Evolutionary conservation across 441 rosid genomes (phyloP).

Genomic region (Francoa sonchifolia): DNA sequence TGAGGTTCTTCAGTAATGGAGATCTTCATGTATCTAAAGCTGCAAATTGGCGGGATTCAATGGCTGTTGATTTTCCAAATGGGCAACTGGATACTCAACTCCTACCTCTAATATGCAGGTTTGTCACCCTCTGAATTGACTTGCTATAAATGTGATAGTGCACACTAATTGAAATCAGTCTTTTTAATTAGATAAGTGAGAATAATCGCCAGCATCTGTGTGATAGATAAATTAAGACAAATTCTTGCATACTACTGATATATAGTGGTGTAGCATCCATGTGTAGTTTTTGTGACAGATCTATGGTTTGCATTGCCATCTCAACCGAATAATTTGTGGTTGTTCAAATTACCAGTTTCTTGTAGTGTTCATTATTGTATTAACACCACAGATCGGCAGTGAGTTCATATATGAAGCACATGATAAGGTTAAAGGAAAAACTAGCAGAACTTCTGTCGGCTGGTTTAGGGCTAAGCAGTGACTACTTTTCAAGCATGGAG

Average conservation of each 20-base stretch:
- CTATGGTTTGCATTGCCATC: no score
- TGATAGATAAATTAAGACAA: no score
- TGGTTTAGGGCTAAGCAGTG: constrained; percentile 30
- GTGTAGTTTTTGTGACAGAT: no score
- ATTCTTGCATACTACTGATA: no score
- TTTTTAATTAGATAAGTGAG: no score
- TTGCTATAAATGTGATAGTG: neutral
- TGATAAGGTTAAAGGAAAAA: constrained; percentile 18
- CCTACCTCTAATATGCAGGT: constrained; percentile 38
- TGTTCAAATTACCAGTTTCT: neutral
- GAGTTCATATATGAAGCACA: constrained; percentile 24
- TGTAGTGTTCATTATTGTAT: no score
- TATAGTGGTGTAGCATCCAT: no score
- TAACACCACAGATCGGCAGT: constrained; percentile 25
- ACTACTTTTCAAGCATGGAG: constrained; percentile 23
- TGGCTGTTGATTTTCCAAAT: constrained; percentile 30
- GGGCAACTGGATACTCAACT: constrained; percentile 23
- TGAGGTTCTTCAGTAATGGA: constrained; percentile 33
- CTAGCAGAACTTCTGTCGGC: constrained; percentile 32
- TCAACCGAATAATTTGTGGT: neutral
- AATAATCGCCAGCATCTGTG: no score
- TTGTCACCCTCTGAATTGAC: neutral
- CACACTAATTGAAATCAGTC: no score
- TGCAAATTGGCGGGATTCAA: constrained; percentile 41
- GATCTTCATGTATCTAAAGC: constrained; percentile 27